Evolutionary conservation across 164 flowering plant species (phyloP), one percentile per base, ranked within the genome.

Genomic region (Litsea cubeba): DNA sequence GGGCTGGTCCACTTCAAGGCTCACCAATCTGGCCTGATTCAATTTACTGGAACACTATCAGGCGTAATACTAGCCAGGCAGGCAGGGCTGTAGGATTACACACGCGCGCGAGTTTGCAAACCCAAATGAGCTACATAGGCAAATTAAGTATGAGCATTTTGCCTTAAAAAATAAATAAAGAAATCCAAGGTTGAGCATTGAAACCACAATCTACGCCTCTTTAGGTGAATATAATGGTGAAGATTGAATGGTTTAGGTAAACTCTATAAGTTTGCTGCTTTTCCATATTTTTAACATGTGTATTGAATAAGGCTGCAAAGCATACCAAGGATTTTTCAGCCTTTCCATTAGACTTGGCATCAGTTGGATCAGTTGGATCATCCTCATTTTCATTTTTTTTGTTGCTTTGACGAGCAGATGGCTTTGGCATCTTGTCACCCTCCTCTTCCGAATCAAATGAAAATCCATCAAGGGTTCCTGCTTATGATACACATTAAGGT

Each of bases 381-480:
- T 85, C 89, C 62, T 88, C 88, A 71, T 32, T 83, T 62, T 73
- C 87, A 71, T 88, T 90, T 51, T 79, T 78, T 77, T 92, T 82
- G 77, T 84, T 91, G 65, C 49, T 76, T 76, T 80, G 86, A 74
- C 30, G 75, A 65, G 81, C 54, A 76, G 72, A 58, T 24, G 83
- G 72, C 79, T 89, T 89, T 23, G 86, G 77, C 68, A 81, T 72
- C 80, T 85, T 86, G 58, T 91, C 97, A 68, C 85, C 81, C 75
- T 95, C 99, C 57, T 93, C 99, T 17, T 95, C 98, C 0, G 91
- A 92, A 72, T 90, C 98, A 83, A 93, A 93, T 49, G 88, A 87
- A 81, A 89, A 93, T 54, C 94, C 98, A 62, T 93, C 97, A 26
- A 93, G 82, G 20, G 98, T 93, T 70, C 99, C 99, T 93, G 71